Percentiles rank a stretch among this genome's conserved stretches.
Evolutionary conservation across 1,284 basidiomycete species (phyloP).

Genomic region (Termitomyces sp.): DNA sequence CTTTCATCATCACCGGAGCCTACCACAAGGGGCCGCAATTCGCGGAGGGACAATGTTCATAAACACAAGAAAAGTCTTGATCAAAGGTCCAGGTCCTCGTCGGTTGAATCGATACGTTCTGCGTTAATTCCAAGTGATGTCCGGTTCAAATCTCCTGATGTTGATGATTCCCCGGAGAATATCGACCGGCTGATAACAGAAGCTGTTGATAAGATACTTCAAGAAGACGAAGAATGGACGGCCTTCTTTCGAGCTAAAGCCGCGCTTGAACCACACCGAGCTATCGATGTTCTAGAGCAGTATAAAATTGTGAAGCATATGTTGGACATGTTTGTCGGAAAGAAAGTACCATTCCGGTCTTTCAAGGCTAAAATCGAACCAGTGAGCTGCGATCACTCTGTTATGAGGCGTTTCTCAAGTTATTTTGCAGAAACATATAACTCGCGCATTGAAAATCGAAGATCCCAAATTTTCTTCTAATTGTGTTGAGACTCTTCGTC

Average conservation of each 20-base stretch:
- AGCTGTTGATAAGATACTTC: slow-evolving; percentile 36
- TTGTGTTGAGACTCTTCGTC: slow-evolving; percentile 45
- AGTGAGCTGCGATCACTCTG: slow-evolving; percentile 22
- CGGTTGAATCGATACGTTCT: slow-evolving; percentile 1
- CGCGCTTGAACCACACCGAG: slow-evolving; percentile 34
- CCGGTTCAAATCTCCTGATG: slow-evolving; percentile 25
- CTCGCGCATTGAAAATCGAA: slow-evolving; percentile 45
- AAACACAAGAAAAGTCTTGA: slow-evolving; percentile 14
- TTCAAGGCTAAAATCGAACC: slow-evolving; percentile 28
- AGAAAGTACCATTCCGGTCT: slow-evolving; percentile 33
- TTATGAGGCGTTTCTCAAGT: slow-evolving; percentile 1
- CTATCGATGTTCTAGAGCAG: slow-evolving; percentile 38
- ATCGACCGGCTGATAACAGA: slow-evolving; percentile 33
- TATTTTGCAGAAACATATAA: slow-evolving; percentile 46
- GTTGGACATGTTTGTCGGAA: slow-evolving; percentile 38
- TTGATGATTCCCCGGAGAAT: slow-evolving; percentile 32
- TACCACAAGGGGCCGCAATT: slow-evolving; percentile 2
- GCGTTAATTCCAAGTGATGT: background rate
- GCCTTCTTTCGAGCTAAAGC: slow-evolving; percentile 39
- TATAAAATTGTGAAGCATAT: slow-evolving; percentile 44
- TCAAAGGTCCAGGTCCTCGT: slow-evolving; percentile 3
- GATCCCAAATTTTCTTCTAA: slow-evolving; percentile 40
- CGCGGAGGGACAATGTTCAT: background rate
- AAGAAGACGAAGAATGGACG: slow-evolving; percentile 35
- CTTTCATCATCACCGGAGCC: slow-evolving; percentile 1